Percentiles rank a stretch among this genome's conserved stretches.
Conservation (phyloP, 805 yeast species). For the Yarrowia yakushimensis region DNA sequence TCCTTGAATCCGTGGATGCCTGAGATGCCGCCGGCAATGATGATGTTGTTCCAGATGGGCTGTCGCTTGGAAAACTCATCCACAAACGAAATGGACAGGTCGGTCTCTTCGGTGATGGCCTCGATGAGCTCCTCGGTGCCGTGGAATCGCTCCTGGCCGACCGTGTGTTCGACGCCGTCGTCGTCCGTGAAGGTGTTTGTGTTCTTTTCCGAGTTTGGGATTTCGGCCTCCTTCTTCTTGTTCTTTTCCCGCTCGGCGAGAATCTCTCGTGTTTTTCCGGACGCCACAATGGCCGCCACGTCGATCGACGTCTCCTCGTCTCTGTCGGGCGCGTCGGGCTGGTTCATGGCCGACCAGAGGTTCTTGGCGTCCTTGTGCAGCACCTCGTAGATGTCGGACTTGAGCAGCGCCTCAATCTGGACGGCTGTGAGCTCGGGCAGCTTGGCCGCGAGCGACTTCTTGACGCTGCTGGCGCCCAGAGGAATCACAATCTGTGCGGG, state of each 20-base stretch:
- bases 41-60: constrained; percentile 78
- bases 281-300: constrained; percentile 83
- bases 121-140: constrained; percentile 65
- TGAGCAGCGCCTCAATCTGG: constrained; percentile 74
- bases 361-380: constrained; percentile 56
- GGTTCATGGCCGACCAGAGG: constrained; percentile 57
- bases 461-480: constrained; percentile 65
- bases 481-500: constrained; percentile 50
- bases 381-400: constrained; percentile 73
- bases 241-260: constrained; percentile 60
- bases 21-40: constrained; percentile 75
- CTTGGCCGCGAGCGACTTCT: constrained; percentile 47
- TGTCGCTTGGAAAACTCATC: constrained; percentile 70
- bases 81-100: constrained; percentile 51
- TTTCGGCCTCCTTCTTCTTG: constrained; percentile 38
- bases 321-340: constrained; percentile 35
- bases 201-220: constrained; percentile 63
- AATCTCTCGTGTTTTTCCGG: constrained; percentile 68
- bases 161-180: constrained; percentile 51
- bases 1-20: constrained; percentile 73
- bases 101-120: constrained; percentile 52
- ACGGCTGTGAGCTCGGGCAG: constrained; percentile 54
- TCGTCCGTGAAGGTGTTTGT: constrained; percentile 66
- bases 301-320: constrained; percentile 75
- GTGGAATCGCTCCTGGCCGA: constrained; percentile 88